Evolutionary conservation across 2,329 filamentous ascomycete genomes (phyloP).

Genomic region (Penicillium concentricum): DNA sequence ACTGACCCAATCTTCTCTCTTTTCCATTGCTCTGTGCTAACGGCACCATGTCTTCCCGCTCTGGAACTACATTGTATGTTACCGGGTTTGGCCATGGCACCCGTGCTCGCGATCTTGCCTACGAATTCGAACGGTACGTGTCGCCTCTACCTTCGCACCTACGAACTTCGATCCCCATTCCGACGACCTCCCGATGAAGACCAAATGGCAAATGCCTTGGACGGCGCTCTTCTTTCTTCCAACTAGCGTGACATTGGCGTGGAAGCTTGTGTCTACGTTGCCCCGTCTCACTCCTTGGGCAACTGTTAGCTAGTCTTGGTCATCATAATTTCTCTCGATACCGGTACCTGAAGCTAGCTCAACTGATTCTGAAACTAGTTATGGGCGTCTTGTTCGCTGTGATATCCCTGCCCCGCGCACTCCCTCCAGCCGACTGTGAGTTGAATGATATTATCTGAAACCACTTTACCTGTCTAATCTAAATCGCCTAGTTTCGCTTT

Average conservation of each 20-base stretch:
- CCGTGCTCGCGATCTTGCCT: slow-evolving; percentile 97
- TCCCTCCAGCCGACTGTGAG: slow-evolving; percentile 91
- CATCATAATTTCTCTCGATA: slow-evolving; percentile 12
- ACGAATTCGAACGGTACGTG: slow-evolving; percentile 99
- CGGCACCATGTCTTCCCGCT: slow-evolving; percentile 81
- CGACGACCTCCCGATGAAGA: slow-evolving; percentile 11
- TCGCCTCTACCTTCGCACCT: slow-evolving; percentile 46
- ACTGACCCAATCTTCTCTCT: background rate
- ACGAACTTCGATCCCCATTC: slow-evolving; percentile 28
- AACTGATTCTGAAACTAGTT: slow-evolving; percentile 61
- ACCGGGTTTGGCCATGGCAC: slow-evolving; percentile 99
- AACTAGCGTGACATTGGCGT: slow-evolving; percentile 4
- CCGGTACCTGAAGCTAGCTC: background rate
- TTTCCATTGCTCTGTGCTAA: slow-evolving; percentile 2
- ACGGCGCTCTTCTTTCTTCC: background rate
- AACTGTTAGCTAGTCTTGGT: slow-evolving; percentile 9
- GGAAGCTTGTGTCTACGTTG: slow-evolving; percentile 5
- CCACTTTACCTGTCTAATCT: slow-evolving; percentile 2
- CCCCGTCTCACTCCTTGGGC: slow-evolving; percentile 2
- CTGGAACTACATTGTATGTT: slow-evolving; percentile 93
- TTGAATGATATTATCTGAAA: slow-evolving; percentile 34
- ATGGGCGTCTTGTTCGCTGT: slow-evolving; percentile 95
- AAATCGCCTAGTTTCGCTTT: slow-evolving; percentile 73
- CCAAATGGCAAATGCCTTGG: slow-evolving; percentile 5
- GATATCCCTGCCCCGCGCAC: slow-evolving; percentile 96